Evolutionary conservation across 805 yeast genomes (phyloP), one percentile per base, ranked within the genome.

Genomic region (Starmerella asiatica): DNA sequence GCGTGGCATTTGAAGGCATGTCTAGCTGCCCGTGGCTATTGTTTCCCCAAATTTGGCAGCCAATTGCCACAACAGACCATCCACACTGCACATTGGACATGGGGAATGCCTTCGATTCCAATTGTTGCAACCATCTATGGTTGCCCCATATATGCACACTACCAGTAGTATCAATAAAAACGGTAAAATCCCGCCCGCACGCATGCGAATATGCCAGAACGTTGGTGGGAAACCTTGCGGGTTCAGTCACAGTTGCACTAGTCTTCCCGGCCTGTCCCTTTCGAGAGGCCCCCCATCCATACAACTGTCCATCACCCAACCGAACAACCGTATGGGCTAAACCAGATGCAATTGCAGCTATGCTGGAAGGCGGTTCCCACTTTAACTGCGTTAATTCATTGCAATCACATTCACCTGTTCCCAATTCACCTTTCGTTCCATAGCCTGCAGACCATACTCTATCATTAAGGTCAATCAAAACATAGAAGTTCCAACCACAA

Each of bases 401-500:
- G 23, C 9, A 6, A 35, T 33, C 40, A 2, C 34, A 37, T 1
- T 46, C 43, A 0, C 72, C 76, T 8, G 60, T 45, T 0, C 93
- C 94, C 26, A 84, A 60, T 53, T 83, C 94, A 0, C 94, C 94
- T 42, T 73, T 73, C 0, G 60, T 56, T 0, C 94, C 94, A 4
- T 44, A 27, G 0, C 95, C 95, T 45, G 73, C 61, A 0, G 65
- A 59, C 51, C 58, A 73, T 0, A 84, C 51, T 4, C 57, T 58
- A 38, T 67, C 61, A 0, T 55, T 36, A 0, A 30, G 39, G 32
- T 65, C 61, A 0, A 77, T 66, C 3, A 79, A 56, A 0, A 79
- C 58, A 0, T 79, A 66, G 50, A 64, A 81, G 44, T 77, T 88
- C 93, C 93, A 88, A 0, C 95, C 94, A 31, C 88, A 77, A 3